Percentiles rank a stretch among this genome's conserved stretches.
phyloP scores from a whole-genome alignment of 805 yeast species.

The Saccharomycopsis sp. region DNA sequence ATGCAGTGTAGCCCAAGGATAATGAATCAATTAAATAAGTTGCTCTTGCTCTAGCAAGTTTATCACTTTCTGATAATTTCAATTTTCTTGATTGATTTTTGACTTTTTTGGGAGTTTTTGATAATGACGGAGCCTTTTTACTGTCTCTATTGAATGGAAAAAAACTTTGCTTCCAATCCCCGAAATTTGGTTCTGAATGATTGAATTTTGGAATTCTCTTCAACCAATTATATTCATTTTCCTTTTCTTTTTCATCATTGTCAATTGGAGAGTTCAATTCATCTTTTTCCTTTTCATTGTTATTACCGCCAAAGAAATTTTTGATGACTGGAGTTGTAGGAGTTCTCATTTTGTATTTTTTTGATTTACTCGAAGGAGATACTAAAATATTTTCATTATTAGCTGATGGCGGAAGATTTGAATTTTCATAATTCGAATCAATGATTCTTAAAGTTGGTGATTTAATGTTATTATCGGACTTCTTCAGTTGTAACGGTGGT shows the following conservation, averaged over 20 bases:
- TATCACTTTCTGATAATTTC: slow-evolving; percentile 10
- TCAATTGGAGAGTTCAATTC: background rate
- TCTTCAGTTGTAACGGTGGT: background rate
- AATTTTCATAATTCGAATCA: background rate
- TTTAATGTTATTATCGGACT: too few relatives aligned
- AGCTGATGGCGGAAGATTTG: background rate
- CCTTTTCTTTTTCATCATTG: background rate
- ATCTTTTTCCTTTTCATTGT: background rate
- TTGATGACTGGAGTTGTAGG: slow-evolving; percentile 13
- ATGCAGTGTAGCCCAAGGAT: slow-evolving; percentile 61
- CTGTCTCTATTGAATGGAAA: slow-evolving; percentile 12
- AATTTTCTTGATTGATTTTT: slow-evolving; percentile 2
- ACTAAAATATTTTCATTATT: background rate
- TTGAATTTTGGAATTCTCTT: slow-evolving; percentile 14
- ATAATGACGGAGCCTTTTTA: background rate
- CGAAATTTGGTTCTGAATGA: slow-evolving; percentile 13
- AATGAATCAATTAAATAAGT: slow-evolving; percentile 37
- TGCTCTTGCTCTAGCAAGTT: slow-evolving; percentile 12
- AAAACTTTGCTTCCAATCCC: slow-evolving; percentile 17
- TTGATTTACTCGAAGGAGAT: background rate
- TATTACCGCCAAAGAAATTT: slow-evolving; percentile 3
- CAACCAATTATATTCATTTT: slow-evolving; percentile 11
- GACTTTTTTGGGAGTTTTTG: slow-evolving; percentile 1
- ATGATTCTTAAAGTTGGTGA: background rate
- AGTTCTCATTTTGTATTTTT: slow-evolving; percentile 1